Percentiles rank a stretch among this genome's conserved stretches.
These are phyloP conservation scores for Lasiodiplodia sp. DNA, from an alignment of 2,329 filamentous ascomycete species.

Conservation along the genomic window DNA sequence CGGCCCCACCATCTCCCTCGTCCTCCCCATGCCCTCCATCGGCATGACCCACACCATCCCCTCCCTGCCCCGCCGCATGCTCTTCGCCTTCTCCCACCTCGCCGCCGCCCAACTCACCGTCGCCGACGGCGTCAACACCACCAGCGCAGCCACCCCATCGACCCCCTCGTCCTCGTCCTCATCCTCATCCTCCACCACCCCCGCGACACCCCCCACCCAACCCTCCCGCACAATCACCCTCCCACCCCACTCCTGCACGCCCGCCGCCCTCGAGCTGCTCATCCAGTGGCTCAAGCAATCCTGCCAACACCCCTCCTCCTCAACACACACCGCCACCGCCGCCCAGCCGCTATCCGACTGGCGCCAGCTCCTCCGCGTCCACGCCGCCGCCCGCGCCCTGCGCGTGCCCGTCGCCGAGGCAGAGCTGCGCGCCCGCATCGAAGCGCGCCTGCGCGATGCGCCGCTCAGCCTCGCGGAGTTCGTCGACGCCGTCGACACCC, in stretches of 20 bases:
- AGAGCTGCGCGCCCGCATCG: not conserved
- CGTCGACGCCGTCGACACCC: not conserved
- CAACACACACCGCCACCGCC: not conserved
- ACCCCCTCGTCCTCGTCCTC: not conserved
- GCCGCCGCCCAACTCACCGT: conserved; percentile 18
- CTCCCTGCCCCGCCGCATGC: conserved; percentile 21
- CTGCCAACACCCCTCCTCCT: not conserved
- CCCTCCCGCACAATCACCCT: conserved; percentile 2
- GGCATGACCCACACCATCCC: conserved; percentile 16
- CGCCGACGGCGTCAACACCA: not conserved
- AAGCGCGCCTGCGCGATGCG: not conserved
- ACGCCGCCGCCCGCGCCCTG: not conserved
- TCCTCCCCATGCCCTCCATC: conserved; percentile 4
- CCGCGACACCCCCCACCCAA: not conserved
- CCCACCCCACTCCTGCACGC: not conserved
- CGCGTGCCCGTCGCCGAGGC: not conserved
- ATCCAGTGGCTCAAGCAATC: not conserved
- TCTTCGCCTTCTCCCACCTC: conserved; percentile 19
- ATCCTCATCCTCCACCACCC: not conserved
- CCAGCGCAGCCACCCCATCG: not conserved
- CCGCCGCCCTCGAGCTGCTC: conserved; percentile 12
- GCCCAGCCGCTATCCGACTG: not conserved
- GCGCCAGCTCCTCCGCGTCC: not conserved
- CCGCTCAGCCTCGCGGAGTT: not conserved
- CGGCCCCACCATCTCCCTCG: conserved; percentile 15